Percentiles rank a stretch among this genome's conserved stretches.
phyloP scores from a whole-genome alignment of 2,329 filamentous ascomycete genomes.

The Penicillium sp. region DNA sequence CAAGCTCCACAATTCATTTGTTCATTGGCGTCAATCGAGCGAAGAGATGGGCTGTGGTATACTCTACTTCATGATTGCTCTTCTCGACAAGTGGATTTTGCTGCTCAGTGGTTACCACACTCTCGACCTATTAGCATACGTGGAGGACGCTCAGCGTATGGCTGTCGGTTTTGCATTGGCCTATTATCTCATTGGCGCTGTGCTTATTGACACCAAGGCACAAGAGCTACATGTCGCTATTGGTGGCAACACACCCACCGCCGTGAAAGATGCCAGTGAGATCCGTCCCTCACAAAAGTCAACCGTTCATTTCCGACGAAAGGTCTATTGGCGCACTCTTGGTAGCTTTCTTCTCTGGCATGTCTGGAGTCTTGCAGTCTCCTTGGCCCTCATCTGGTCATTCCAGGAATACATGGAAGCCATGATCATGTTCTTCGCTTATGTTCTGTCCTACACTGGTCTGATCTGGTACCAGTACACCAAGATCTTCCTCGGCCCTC shows the following conservation, averaged over 20 bases:
- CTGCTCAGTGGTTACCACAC: constrained; percentile 47
- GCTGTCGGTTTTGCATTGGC: constrained; percentile 56
- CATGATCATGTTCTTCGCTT: constrained; percentile 51
- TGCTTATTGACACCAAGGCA: constrained; percentile 56
- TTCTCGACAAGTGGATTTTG: constrained; percentile 56
- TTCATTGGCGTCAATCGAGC: constrained; percentile 58
- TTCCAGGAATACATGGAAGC: constrained; percentile 46
- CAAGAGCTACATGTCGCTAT: constrained; percentile 50
- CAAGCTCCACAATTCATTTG: constrained; percentile 55
- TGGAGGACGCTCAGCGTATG: constrained; percentile 42
- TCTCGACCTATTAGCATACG: constrained; percentile 10
- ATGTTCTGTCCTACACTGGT: constrained; percentile 52
- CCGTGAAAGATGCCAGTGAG: constrained; percentile 42
- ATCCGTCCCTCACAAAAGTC: constrained; percentile 47
- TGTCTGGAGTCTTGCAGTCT: constrained; percentile 53
- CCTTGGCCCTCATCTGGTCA: constrained; percentile 52
- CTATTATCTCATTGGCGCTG: constrained; percentile 58
- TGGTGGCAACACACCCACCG: constrained; percentile 41
- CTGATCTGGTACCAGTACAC: constrained; percentile 55
- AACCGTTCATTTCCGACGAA: constrained; percentile 47
- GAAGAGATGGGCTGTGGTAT: constrained; percentile 55
- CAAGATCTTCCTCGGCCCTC: constrained; percentile 53
- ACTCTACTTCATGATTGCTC: constrained; percentile 54
- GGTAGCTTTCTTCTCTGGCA: constrained; percentile 51
- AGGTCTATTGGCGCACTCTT: constrained; percentile 53